phyloP scores from a whole-genome alignment of 2,329 filamentous ascomycete genomes.

The Aspergillus ruber region DNA sequence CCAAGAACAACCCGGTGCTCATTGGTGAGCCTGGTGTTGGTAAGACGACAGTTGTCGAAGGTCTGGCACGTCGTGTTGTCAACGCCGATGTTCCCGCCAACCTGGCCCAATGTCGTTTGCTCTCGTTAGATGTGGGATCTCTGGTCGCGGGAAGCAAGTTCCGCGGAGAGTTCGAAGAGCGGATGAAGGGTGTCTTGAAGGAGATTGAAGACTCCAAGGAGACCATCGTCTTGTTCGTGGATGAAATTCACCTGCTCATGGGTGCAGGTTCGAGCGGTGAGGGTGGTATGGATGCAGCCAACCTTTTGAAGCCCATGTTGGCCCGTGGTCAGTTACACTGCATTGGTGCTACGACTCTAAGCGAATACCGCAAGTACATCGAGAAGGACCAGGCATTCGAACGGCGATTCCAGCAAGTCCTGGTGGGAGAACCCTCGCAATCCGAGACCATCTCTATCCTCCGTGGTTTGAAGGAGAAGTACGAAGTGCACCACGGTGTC shows the following conservation, averaged over 20 bases:
- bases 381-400: constrained; percentile 98
- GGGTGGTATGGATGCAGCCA: constrained; percentile 97
- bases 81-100: constrained; percentile 96
- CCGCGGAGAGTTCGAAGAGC: constrained; percentile 95
- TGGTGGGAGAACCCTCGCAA: constrained; percentile 89
- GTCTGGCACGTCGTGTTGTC: constrained; percentile 89
- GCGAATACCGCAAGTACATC: constrained; percentile 97
- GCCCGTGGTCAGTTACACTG: constrained; percentile 95
- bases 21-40: constrained; percentile 98
- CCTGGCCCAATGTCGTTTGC: constrained; percentile 82
- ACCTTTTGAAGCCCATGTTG: constrained; percentile 96
- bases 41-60: constrained; percentile 97
- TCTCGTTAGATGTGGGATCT: constrained; percentile 91
- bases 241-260: constrained; percentile 98
- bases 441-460: constrained; percentile 92
- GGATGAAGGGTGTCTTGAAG: constrained; percentile 98
- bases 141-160: constrained; percentile 97
- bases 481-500: constrained; percentile 96
- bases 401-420: constrained; percentile 94
- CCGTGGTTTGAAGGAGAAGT: constrained; percentile 95
- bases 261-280: constrained; percentile 90
- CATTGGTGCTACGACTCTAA: constrained; percentile 91
- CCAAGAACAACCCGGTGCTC: constrained; percentile 97
- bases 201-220: constrained; percentile 93
- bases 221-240: constrained; percentile 95